These are phyloP conservation scores for Ulota crispa DNA, from an alignment of 225 moss, liverwort and hornwort genomes.

Conservation along the genomic window DNA sequence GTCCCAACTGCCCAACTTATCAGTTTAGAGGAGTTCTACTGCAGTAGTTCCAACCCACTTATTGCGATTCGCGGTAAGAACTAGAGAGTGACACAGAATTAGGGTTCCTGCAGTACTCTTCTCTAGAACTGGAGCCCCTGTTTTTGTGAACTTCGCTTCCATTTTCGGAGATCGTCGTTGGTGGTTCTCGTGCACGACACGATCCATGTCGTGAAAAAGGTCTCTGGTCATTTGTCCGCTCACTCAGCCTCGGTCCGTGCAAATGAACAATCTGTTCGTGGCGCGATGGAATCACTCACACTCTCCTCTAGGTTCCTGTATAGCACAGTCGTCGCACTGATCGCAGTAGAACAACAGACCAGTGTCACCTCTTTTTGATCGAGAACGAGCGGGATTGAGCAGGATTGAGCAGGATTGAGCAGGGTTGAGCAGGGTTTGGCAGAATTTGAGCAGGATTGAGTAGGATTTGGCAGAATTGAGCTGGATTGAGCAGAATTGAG, in stretches of 20 bases:
- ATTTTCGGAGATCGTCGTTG: not conserved
- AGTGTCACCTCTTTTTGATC: not conserved
- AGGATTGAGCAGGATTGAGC: not conserved
- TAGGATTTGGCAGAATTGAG: not conserved
- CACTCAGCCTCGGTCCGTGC: not conserved
- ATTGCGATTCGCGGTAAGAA: no score
- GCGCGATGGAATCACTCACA: not conserved
- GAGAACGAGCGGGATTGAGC: not conserved
- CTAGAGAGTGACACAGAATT: no score
- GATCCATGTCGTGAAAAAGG: not conserved
- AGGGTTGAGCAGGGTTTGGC: no score
- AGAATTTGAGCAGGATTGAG: no score
- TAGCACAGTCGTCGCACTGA: not conserved
- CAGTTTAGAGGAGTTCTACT: no score
- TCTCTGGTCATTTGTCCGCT: no score
- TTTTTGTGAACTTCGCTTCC: no score
- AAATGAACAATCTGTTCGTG: not conserved
- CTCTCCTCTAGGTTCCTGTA: not conserved
- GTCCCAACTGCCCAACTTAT: no score
- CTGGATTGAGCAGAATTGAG: not conserved
- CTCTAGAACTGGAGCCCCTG: no score
- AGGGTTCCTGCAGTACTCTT: no score
- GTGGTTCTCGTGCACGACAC: not conserved
- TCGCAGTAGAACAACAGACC: not conserved
- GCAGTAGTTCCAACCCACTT: no score